Evolutionary conservation across 257 asterid genomes (phyloP), one percentile per base, ranked within the genome.

Genomic region (Forsythia suspensa): DNA sequence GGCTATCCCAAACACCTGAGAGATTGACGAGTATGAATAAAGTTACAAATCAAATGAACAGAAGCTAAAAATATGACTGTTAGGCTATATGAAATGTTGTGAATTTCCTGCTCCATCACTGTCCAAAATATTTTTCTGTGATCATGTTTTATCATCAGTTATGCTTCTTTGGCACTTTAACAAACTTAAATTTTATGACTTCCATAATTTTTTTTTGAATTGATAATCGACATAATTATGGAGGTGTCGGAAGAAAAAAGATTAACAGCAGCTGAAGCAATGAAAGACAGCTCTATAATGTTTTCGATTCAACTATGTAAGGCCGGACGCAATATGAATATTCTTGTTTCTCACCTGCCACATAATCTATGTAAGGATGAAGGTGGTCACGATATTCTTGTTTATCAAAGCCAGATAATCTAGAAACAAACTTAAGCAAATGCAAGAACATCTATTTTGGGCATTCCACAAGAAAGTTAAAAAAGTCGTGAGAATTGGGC

Each of bases 1-100:
- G 55, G 94, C 80, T 79, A 91, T 88, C 34, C 94, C 90, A 61
- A 91, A 91, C 51, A 91, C 92, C 91, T 89, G 75, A 21, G 71
- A 82, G 57, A 66, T 70, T 18, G 21, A 16, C 0, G 37, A 3
- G 20, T 41, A 41, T 44, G 24, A 48, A 70, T 74, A 44, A 55
- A 52, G 39, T 15, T 61, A 59, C 67, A 21, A 13, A 24, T 20
- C 12, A 66, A 43, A 15, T 41, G 51, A 59, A 72, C 57, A 57
- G 36, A 51, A 51, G 73, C 59, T 51, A 29, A 48, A 57, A 15
- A 4, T 69, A 63, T 61, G 67, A 11, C 41, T 34, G 21, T 15
- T 24, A 52, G 44, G 77, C 69, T 36, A 34, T n/a, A 36, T 52
- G 8, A 37, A 8, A 16, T 55, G 70, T 37, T 16, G n/a, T 38